phyloP scores from a whole-genome alignment of 2,329 filamentous ascomycete species.

The Fusarium sp. region DNA sequence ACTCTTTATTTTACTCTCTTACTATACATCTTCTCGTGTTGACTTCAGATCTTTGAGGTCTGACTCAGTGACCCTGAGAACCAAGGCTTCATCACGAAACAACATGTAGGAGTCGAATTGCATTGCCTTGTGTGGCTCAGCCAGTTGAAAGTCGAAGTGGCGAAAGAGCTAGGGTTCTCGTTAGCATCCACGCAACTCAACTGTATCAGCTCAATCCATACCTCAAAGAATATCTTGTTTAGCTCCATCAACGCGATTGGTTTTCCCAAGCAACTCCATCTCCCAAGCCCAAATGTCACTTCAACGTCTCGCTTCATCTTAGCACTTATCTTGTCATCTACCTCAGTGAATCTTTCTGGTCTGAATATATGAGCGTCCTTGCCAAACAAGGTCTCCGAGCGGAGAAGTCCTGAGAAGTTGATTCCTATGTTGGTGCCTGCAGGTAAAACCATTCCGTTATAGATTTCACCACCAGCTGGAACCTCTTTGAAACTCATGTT shows the following conservation, averaged over 20 bases:
- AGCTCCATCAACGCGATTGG: background rate
- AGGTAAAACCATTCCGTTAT: background rate
- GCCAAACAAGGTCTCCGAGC: background rate
- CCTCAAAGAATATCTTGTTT: background rate
- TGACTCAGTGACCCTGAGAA: background rate
- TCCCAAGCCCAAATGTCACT: background rate
- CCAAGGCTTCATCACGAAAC: background rate
- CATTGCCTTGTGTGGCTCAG: background rate
- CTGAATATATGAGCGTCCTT: background rate
- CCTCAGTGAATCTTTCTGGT: background rate
- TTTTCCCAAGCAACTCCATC: background rate
- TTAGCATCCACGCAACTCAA: background rate
- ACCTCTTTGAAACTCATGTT: background rate
- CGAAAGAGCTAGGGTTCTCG: background rate
- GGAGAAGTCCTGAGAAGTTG: background rate
- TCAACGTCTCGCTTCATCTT: background rate
- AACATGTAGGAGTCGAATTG: background rate
- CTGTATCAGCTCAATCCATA: rapidly evolving
- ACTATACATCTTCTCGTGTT: background rate
- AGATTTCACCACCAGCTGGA: background rate
- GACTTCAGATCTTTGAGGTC: background rate
- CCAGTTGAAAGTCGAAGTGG: background rate
- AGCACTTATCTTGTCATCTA: background rate
- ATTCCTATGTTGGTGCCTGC: background rate
- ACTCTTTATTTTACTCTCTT: background rate